Conservation (phyloP, 441 rosid species). For the Omphalea diandra region DNA sequence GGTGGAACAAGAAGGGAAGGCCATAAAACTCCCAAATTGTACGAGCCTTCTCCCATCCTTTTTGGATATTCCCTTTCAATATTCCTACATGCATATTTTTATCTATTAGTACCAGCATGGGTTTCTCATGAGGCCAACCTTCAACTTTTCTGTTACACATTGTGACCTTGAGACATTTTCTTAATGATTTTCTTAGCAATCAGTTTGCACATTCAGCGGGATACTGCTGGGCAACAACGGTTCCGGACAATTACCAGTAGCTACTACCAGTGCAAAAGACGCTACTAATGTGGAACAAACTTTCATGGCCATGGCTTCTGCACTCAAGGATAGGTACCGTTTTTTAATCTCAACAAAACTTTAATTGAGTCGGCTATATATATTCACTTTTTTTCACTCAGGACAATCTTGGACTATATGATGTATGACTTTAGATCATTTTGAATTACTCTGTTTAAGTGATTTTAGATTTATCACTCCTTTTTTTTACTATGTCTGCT, state of each 20-base stretch:
- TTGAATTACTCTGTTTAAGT: too few species aligned
- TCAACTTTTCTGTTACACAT: background rate
- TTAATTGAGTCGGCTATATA: too few species aligned
- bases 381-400: too few species aligned
- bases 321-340: constrained; percentile 26
- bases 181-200: background rate
- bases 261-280: constrained; percentile 62
- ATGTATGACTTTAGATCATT: too few species aligned
- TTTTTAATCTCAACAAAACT: too few species aligned
- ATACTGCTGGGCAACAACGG: constrained; percentile 72
- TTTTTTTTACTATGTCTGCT: too few species aligned
- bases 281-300: constrained; percentile 69
- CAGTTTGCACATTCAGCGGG: constrained; percentile 39
- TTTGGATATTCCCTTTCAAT: background rate
- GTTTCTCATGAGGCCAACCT: background rate
- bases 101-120: background rate
- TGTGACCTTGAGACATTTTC: background rate
- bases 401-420: too few species aligned
- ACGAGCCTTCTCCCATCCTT: background rate
- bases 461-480: too few species aligned
- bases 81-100: background rate
- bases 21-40: constrained; percentile 28
- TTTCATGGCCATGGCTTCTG: constrained; percentile 74
- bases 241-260: constrained; percentile 66
- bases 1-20: constrained; percentile 65